These are phyloP conservation scores for Xylaria sp. DNA, from an alignment of 2,329 filamentous ascomycete species.

Conservation along the genomic window DNA sequence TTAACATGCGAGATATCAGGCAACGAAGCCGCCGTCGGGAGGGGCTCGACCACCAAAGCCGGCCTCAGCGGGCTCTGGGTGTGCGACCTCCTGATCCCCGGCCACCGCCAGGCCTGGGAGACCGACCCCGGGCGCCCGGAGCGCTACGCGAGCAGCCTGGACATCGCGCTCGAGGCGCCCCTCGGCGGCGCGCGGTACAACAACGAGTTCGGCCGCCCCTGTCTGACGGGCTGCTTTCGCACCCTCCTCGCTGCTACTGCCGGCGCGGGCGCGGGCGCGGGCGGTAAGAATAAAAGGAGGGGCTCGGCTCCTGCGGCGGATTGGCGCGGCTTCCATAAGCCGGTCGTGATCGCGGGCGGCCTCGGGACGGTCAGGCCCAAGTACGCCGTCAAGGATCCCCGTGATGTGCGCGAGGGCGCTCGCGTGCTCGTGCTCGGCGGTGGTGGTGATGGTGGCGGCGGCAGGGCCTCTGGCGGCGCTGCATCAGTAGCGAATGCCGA, in stretches of 20 bases:
- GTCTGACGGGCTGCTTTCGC: slow-evolving; percentile 86
- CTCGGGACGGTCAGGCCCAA: slow-evolving; percentile 89
- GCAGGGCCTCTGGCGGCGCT: slow-evolving; percentile 88
- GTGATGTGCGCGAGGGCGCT: slow-evolving; percentile 81
- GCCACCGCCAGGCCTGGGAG: slow-evolving; percentile 86
- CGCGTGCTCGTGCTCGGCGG: slow-evolving; percentile 88
- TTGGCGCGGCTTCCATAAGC: slow-evolving; percentile 92
- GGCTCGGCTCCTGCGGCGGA: slow-evolving; percentile 56
- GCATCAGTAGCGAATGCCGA: slow-evolving; percentile 89
- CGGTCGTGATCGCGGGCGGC: slow-evolving; percentile 83
- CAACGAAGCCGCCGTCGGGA: slow-evolving; percentile 90
- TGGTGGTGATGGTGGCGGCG: slow-evolving; percentile 96
- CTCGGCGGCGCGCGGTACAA: slow-evolving; percentile 96
- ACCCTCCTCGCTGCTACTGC: slow-evolving; percentile 79
- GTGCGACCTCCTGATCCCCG: slow-evolving; percentile 89
- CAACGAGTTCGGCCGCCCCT: slow-evolving; percentile 91
- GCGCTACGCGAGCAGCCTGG: slow-evolving; percentile 90
- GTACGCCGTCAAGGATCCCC: slow-evolving; percentile 83
- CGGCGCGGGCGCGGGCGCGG: too few species aligned
- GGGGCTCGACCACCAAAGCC: slow-evolving; percentile 90
- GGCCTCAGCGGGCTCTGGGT: slow-evolving; percentile 93
- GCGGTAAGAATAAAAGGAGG: slow-evolving; percentile 55
- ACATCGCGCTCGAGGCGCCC: slow-evolving; percentile 97
- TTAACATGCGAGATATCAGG: slow-evolving; percentile 38
- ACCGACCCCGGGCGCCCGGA: slow-evolving; percentile 84